phyloP scores from a whole-genome alignment of 2,329 filamentous ascomycete genomes.

The Cordyceps cateniannulata region DNA sequence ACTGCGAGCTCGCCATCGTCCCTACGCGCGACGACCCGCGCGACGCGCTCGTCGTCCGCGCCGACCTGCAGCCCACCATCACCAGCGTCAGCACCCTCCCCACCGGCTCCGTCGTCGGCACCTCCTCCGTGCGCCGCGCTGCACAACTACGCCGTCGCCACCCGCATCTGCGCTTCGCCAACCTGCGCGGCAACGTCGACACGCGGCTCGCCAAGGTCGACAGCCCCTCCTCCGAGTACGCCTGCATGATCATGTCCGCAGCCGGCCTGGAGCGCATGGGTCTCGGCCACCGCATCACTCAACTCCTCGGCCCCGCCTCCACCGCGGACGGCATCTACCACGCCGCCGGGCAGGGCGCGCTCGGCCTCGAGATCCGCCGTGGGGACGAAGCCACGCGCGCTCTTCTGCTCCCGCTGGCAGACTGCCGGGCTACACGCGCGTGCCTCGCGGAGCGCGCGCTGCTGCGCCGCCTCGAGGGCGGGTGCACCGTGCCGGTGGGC shows the following conservation, averaged over 20 bases:
- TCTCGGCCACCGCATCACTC: constrained; percentile 64
- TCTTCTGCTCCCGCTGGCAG: constrained; percentile 57
- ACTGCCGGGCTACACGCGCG: constrained; percentile 61
- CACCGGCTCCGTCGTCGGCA: constrained; percentile 74
- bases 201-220: constrained; percentile 84
- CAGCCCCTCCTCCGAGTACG: constrained; percentile 62
- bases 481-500: constrained; percentile 94
- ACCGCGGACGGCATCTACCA: constrained; percentile 65
- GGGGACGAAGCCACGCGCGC: no score
- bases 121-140: constrained; percentile 79
- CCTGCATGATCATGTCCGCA: constrained; percentile 80
- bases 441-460: constrained; percentile 76
- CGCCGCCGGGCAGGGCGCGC: constrained; percentile 93
- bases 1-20: constrained; percentile 70
- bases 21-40: constrained; percentile 72
- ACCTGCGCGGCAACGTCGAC: constrained; percentile 86
- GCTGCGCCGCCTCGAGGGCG: constrained; percentile 82
- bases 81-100: constrained; percentile 68
- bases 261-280: constrained; percentile 77
- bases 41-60: constrained; percentile 56
- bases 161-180: constrained; percentile 70
- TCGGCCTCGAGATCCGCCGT: no score
- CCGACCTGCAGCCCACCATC: constrained; percentile 41
- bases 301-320: constrained; percentile 59
- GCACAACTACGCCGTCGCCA: constrained; percentile 76